Conservation (phyloP, 139 green algal genomes). For the Chlamydomonas sp. region DNA sequence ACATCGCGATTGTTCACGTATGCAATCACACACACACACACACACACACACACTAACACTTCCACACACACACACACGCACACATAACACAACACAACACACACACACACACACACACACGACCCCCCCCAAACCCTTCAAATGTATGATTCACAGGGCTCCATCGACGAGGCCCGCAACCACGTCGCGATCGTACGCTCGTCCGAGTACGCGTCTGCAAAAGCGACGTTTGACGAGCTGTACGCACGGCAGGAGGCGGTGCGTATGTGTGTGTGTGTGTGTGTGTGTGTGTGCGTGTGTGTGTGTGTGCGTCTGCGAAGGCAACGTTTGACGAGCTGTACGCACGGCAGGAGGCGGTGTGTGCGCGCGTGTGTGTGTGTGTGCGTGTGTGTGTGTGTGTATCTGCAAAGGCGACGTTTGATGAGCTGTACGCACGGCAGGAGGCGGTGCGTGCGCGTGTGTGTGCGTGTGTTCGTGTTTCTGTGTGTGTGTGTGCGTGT, state of each 20-base stretch:
- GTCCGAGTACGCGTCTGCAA: constrained; percentile 43
- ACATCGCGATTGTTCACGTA: constrained; percentile 58
- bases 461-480: neutral
- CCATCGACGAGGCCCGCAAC: constrained; percentile 47
- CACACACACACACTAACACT: no score
- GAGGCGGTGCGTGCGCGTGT: constrained; percentile 26
- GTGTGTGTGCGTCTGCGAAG: constrained; percentile 42
- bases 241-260: constrained; percentile 38
- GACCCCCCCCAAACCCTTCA: no score
- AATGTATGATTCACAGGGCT: no score
- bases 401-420: constrained; percentile 36
- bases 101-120: no score
- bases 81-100: no score
- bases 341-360: constrained; percentile 40
- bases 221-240: constrained; percentile 45
- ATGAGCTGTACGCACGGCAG: constrained; percentile 43
- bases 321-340: constrained; percentile 44
- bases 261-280: neutral
- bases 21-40: constrained; percentile 55
- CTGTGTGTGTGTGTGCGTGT: no score
- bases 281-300: constrained; percentile 29
- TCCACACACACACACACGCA: no score
- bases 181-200: constrained; percentile 61
- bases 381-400: constrained; percentile 44
- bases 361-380: neutral